These are phyloP conservation scores for Clonostachys solani DNA, from an alignment of 2,329 filamentous ascomycete genomes.

Conservation along the genomic window DNA sequence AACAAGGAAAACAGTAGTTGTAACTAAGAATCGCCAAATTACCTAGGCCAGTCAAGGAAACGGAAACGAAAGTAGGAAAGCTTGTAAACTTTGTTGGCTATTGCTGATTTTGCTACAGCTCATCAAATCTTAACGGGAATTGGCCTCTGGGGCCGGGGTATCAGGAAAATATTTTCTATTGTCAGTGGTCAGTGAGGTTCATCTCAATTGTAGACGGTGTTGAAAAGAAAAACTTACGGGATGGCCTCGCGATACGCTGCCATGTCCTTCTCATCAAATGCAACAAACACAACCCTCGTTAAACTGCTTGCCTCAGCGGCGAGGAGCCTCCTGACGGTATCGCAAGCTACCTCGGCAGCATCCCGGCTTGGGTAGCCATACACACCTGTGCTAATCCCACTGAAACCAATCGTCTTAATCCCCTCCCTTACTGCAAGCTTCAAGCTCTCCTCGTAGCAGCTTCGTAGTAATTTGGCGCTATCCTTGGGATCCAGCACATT, in stretches of 20 bases:
- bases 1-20: too few species aligned
- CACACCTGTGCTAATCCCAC: conserved; percentile 79
- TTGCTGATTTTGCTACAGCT: too few species aligned
- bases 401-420: conserved; percentile 74
- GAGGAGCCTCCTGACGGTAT: conserved; percentile 52
- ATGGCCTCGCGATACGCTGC: conserved; percentile 64
- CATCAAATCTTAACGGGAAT: too few species aligned
- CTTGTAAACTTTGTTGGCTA: too few species aligned
- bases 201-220: too few species aligned
- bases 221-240: conserved; percentile 32
- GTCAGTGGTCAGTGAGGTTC: too few species aligned
- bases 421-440: conserved; percentile 65
- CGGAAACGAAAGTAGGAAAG: too few species aligned
- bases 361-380: conserved; percentile 79
- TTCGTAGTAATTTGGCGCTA: conserved; percentile 43
- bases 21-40: too few species aligned
- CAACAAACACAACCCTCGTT: conserved; percentile 78
- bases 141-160: too few species aligned
- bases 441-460: conserved; percentile 69
- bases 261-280: conserved; percentile 75
- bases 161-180: too few species aligned
- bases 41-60: too few species aligned
- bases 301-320: conserved; percentile 45
- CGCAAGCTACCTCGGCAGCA: conserved; percentile 69
- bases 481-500: conserved; percentile 11